Conservation (phyloP, 1,284 basidiomycete genomes). For the Ceratobasidium papillatum region DNA sequence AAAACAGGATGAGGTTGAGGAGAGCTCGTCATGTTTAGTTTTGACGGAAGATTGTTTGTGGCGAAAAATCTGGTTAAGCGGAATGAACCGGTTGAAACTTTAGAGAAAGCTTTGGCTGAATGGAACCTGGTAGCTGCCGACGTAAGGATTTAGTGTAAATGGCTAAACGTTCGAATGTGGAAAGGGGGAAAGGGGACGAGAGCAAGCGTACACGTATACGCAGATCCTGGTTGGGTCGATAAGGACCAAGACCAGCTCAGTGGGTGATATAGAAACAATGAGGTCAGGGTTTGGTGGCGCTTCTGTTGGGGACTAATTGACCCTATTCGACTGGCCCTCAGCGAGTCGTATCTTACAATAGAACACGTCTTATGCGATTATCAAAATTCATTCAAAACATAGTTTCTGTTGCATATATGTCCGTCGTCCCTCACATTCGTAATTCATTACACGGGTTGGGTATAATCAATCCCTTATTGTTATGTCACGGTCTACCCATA, state of each 20-base stretch:
- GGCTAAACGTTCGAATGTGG: no score
- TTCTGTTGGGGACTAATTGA: not conserved
- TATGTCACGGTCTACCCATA: conserved; percentile 8
- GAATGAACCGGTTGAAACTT: not conserved
- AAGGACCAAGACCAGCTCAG: not conserved
- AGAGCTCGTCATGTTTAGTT: not conserved
- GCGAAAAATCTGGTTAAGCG: not conserved
- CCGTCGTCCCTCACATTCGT: not conserved
- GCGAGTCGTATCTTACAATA: not conserved
- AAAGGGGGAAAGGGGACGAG: not conserved
- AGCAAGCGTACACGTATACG: not conserved
- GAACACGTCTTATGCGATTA: not conserved
- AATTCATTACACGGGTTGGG: not conserved
- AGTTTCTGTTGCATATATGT: no score
- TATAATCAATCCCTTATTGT: not conserved
- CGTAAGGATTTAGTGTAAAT: no score
- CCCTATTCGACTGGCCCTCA: not conserved
- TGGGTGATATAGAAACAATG: not conserved
- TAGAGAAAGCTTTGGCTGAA: no score
- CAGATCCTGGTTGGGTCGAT: not conserved
- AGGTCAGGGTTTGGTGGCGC: not conserved
- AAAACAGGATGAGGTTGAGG: not conserved
- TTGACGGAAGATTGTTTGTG: not conserved
- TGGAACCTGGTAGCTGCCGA: no score
- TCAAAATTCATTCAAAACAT: not conserved